Evolutionary conservation across 192 early-diverging fungal genomes (phyloP), one percentile per base, ranked within the genome.

Genomic region (Mortierella antarctica): DNA sequence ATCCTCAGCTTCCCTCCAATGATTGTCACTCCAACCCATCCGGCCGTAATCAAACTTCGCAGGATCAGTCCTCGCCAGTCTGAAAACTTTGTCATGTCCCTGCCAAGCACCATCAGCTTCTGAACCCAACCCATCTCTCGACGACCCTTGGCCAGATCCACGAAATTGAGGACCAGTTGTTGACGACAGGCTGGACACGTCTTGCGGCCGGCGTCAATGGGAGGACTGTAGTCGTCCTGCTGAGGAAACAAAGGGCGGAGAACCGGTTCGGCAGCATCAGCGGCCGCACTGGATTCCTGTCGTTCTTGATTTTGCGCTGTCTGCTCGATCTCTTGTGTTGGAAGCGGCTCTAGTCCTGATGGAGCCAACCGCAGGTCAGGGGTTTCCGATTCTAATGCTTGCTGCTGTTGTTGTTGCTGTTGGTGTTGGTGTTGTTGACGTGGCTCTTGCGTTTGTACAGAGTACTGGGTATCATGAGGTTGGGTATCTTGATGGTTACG

Each of bases 171-270:
- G 4, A 72, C 54, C 21, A 80, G 55, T 15, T 72, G 69, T 42
- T 80, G 77, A 48, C 77, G 77, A 51, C 77, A 80, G 4, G 77
- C 77, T 0, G 77, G 77, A 17, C 77, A 80, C 1, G 77, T 80
- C 53, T 80, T 67, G 40, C 70, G 70, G 7, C 77, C 77, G 6
- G 77, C 77, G 21, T 80, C 72, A 8, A 39, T 15, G 2, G 63
- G 12, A 7, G 20, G 42, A 13, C 41, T 62, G 48, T 72, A 71
- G 9, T 68, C 77, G 6, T 67, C 57, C 14, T 71, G 77, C 49
- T 56, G 65, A 14, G 77, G 58, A 55, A 80, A 72, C n/a, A 80
- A 18, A 13, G 77, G 77, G 10, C 60, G 64, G 10, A 80, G 59
- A 1, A 72, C 77, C 4, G 77, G 77, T 23, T 80, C 77, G 31